These are phyloP conservation scores for Actinidia polygama DNA, from an alignment of 179 eudicot species.

Conservation along the genomic window DNA sequence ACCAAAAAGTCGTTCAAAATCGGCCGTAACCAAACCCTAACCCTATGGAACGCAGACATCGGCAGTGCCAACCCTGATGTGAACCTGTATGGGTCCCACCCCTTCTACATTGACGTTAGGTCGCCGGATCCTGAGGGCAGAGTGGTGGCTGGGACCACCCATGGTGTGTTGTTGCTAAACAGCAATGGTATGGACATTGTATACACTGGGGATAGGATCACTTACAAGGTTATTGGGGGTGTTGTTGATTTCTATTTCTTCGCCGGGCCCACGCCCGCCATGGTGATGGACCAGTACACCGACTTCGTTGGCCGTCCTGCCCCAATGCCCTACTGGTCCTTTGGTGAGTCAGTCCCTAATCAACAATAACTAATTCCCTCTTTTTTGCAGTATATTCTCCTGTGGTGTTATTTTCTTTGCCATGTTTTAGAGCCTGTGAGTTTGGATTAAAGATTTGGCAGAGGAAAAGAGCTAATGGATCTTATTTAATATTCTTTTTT, in stretches of 20 bases:
- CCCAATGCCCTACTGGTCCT: constrained; percentile 87
- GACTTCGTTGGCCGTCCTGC: constrained; percentile 68
- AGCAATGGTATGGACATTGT: constrained; percentile 79
- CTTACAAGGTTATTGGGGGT: constrained; percentile 76
- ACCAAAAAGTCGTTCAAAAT: constrained; percentile 61
- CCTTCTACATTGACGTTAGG: constrained; percentile 77
- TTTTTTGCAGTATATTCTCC: too few relatives aligned
- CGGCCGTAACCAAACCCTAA: constrained; percentile 62
- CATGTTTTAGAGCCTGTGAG: too few relatives aligned
- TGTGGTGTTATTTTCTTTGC: too few relatives aligned
- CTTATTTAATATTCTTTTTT: too few relatives aligned
- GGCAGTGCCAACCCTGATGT: constrained; percentile 40
- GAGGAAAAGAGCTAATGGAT: too few relatives aligned
- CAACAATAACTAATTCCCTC: too few relatives aligned
- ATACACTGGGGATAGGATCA: constrained; percentile 57
- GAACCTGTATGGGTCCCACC: constrained; percentile 85
- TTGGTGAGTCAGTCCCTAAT: constrained; percentile 40
- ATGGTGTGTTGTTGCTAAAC: constrained; percentile 69
- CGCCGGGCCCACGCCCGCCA: constrained; percentile 51
- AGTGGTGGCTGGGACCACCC: constrained; percentile 42
- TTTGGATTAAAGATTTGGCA: too few relatives aligned
- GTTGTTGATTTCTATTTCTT: constrained; percentile 64
- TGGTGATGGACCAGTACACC: constrained; percentile 65
- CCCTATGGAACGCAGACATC: constrained; percentile 74
- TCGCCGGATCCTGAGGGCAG: constrained; percentile 28